A percentile compares a stretch with the other conserved stretches of the same genome.
These are phyloP conservation scores for Nyssa sinensis DNA, from an alignment of 148 eudicot genomes.

Conservation along the genomic window DNA sequence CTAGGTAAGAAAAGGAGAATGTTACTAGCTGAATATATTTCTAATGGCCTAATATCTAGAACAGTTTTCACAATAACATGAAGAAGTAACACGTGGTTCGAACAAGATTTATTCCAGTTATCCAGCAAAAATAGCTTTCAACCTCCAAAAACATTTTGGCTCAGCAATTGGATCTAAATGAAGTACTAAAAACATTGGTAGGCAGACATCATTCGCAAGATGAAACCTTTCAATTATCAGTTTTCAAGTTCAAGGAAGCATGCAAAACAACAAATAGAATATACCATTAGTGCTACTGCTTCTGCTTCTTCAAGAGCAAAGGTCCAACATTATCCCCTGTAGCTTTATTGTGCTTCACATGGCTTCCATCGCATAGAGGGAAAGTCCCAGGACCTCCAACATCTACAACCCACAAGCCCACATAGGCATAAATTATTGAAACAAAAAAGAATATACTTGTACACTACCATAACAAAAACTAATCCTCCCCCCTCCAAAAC, in stretches of 20 bases:
- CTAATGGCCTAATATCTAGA: too few species aligned
- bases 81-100: not conserved
- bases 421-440: not conserved
- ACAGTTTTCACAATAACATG: too few species aligned
- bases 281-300: conserved; percentile 29
- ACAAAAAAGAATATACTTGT: not conserved
- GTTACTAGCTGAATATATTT: too few species aligned
- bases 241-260: not conserved
- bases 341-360: conserved; percentile 94
- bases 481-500: too few species aligned
- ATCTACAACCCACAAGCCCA: conserved; percentile 46
- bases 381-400: conserved; percentile 92
- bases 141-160: not conserved
- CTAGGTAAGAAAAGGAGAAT: too few species aligned
- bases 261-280: not conserved
- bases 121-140: not conserved
- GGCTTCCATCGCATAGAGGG: conserved; percentile 87
- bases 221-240: not conserved
- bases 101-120: not conserved
- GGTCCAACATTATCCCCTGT: conserved; percentile 98
- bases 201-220: not conserved
- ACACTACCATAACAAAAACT: not conserved
- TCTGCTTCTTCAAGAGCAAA: conserved; percentile 78
- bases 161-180: not conserved
- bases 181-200: not conserved